Evolutionary conservation across 73 alveolate genomes (phyloP).

Genomic region (Paramecium sonneborni): DNA sequence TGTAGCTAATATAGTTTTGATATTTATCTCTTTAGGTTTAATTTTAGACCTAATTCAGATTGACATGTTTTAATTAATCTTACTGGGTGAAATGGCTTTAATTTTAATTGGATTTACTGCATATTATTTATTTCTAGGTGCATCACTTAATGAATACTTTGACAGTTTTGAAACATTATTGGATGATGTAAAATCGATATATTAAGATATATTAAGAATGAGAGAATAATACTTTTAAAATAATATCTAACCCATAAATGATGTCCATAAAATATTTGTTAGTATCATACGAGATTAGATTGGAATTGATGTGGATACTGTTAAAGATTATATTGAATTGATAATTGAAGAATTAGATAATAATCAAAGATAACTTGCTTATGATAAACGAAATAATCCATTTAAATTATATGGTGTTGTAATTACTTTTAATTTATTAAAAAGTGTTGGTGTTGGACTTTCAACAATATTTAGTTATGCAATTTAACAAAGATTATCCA

Average conservation of each 20-base stretch:
- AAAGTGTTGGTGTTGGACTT: conserved; percentile 32
- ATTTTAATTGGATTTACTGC: not conserved
- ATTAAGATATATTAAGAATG: conserved; percentile 33
- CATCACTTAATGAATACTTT: conserved; percentile 18
- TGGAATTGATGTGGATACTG: not conserved
- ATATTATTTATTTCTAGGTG: conserved; percentile 10
- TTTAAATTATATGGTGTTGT: conserved; percentile 40
- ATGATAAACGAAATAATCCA: conserved; percentile 30
- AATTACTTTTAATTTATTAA: conserved; percentile 21
- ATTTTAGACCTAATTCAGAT: not conserved
- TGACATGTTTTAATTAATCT: not conserved
- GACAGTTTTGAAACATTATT: conserved; percentile 36
- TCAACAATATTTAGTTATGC: conserved; percentile 35
- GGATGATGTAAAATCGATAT: conserved; percentile 48
- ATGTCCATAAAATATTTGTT: conserved; percentile 43
- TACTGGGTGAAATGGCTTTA: conserved; percentile 3
- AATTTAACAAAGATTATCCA: conserved; percentile 4
- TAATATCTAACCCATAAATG: conserved; percentile 31
- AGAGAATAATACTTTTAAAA: conserved; percentile 30
- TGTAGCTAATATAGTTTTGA: conserved; percentile 4
- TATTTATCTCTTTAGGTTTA: not conserved
- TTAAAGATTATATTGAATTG: not conserved
- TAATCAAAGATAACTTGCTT: not conserved
- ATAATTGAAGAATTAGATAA: conserved; percentile 23
- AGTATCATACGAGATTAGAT: not conserved